These are phyloP conservation scores for Termitomyces sp. DNA, from an alignment of 768 basidiomycete species.

Conservation along the genomic window DNA sequence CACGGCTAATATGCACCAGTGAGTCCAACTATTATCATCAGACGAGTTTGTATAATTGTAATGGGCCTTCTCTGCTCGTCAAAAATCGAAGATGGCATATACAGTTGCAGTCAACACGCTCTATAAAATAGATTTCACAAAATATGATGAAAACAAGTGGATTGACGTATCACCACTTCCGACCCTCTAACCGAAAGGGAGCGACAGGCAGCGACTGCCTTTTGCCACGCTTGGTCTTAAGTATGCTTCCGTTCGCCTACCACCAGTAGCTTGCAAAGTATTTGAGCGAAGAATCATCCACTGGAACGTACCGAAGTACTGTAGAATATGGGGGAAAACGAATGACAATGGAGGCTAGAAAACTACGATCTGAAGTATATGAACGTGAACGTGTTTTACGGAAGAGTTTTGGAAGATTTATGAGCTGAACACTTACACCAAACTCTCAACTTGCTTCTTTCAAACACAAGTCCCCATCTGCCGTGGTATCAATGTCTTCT, in stretches of 20 bases:
- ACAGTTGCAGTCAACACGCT: too few species aligned
- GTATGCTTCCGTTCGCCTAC: not conserved
- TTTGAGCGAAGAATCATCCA: not conserved
- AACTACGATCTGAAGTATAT: not conserved
- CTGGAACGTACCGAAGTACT: not conserved
- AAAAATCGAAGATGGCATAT: too few species aligned
- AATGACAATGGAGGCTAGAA: not conserved
- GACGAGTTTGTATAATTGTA: too few species aligned
- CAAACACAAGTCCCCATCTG: not conserved
- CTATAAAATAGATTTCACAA: too few species aligned
- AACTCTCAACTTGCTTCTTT: not conserved
- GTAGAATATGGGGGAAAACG: not conserved
- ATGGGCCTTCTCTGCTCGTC: too few species aligned
- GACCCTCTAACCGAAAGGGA: too few species aligned
- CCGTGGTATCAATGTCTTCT: not conserved
- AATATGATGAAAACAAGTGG: too few species aligned
- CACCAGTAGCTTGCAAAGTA: not conserved
- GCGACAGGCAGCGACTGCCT: too few species aligned
- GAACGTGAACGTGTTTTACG: not conserved
- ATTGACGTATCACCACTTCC: too few species aligned
- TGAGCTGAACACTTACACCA: not conserved
- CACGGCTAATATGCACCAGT: not conserved
- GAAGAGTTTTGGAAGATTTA: too few species aligned
- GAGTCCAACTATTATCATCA: too few species aligned
- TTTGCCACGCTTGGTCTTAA: not conserved